Conservation (phyloP, 1,139 yeast species). For the Saccharomyces hybrid region DNA sequence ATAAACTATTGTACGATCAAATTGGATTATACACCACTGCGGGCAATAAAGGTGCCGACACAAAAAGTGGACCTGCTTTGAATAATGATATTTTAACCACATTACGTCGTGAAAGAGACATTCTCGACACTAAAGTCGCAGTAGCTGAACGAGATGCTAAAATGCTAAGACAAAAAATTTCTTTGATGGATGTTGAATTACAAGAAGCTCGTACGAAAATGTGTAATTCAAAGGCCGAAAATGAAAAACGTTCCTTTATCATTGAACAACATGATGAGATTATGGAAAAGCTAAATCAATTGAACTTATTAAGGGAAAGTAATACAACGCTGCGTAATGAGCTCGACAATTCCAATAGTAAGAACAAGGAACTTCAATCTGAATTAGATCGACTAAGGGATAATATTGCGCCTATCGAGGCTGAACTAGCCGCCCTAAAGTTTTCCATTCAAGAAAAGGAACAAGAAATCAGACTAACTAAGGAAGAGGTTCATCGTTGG, state of each 20-base stretch:
- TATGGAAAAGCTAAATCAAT: constrained; percentile 55
- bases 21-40: constrained; percentile 41
- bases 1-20: constrained; percentile 60
- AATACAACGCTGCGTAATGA: constrained; percentile 65
- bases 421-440: constrained; percentile 26
- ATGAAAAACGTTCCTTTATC: constrained; percentile 31
- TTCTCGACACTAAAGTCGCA: constrained; percentile 53
- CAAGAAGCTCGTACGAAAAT: constrained; percentile 8
- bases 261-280: constrained; percentile 46
- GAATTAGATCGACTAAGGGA: constrained; percentile 32
- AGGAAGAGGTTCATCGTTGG: constrained; percentile 46
- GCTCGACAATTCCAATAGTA: constrained; percentile 23
- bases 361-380: constrained; percentile 31
- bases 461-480: constrained; percentile 35
- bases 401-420: constrained; percentile 21
- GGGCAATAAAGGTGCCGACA: background rate
- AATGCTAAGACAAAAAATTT: constrained; percentile 35
- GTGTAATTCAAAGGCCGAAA: constrained; percentile 5
- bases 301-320: constrained; percentile 67
- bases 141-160: constrained; percentile 31
- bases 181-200: constrained; percentile 31
- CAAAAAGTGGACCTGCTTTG: constrained; percentile 18
- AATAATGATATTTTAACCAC: constrained; percentile 46
- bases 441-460: constrained; percentile 40
- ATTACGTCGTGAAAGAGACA: constrained; percentile 71